Evolutionary conservation across 352 stramenopile species (phyloP).

Genomic region (Globisporangium irregulare): DNA sequence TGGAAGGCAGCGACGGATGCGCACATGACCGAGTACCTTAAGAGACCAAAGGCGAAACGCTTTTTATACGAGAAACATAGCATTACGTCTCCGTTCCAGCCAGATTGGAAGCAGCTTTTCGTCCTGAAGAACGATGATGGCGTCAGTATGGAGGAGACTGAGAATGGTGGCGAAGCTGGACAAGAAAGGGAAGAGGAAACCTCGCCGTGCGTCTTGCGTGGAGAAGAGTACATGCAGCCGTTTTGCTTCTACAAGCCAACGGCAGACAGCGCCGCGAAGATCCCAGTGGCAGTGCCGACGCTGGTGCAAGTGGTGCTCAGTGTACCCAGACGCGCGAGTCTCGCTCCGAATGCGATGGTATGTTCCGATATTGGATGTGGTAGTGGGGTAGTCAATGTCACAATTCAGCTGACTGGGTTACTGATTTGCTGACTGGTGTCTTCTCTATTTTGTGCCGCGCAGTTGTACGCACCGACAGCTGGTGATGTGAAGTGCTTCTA

Average conservation of each 20-base stretch:
- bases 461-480: constrained; percentile 35
- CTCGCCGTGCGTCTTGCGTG: constrained; percentile 52
- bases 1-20: constrained; percentile 37
- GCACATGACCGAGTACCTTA: constrained; percentile 26
- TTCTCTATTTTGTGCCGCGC: not conserved
- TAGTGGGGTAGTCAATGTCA: not conserved
- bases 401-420: not conserved
- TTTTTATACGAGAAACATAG: constrained; percentile 59
- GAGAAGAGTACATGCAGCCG: constrained; percentile 59
- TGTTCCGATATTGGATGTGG: not conserved
- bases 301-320: constrained; percentile 59
- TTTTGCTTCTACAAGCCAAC: constrained; percentile 52
- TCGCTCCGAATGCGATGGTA: constrained; percentile 70
- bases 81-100: constrained; percentile 57
- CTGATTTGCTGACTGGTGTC: constrained; percentile 5
- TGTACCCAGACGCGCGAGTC: constrained; percentile 50
- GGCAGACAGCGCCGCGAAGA: constrained; percentile 11
- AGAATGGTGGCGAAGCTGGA: constrained; percentile 4
- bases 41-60: constrained; percentile 71
- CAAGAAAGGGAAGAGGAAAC: constrained; percentile 15
- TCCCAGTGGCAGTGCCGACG: constrained; percentile 64
- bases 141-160: not conserved
- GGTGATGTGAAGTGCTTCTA: constrained; percentile 26
- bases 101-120: constrained; percentile 57
- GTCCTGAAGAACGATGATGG: constrained; percentile 1